These are phyloP conservation scores for Piper longum DNA, from an alignment of 164 flowering plant species.

Conservation along the genomic window DNA sequence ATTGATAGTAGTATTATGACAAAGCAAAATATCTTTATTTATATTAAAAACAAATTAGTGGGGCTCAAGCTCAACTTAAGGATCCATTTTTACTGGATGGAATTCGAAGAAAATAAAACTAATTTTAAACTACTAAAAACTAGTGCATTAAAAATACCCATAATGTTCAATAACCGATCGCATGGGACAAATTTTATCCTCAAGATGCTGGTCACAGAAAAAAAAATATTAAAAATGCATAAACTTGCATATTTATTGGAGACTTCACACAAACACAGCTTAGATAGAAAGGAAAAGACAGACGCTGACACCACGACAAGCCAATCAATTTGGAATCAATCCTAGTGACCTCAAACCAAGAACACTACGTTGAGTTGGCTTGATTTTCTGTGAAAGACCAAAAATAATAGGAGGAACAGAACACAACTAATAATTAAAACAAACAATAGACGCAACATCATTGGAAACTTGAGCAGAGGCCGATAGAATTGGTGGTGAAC, in stretches of 20 bases:
- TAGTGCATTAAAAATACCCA: no score
- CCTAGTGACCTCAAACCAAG: constrained; percentile 90
- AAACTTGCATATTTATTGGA: not conserved
- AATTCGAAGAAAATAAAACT: no score
- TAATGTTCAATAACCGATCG: no score
- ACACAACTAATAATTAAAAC: not conserved
- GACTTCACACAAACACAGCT: not conserved
- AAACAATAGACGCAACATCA: constrained; percentile 9
- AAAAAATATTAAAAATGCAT: not conserved
- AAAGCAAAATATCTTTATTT: no score
- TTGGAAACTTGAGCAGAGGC: constrained; percentile 65
- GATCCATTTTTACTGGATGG: no score
- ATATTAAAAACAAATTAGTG: no score
- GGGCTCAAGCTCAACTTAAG: no score
- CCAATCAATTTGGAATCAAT: constrained; percentile 84
- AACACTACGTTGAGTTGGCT: constrained; percentile 98
- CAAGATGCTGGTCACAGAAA: constrained; percentile 55
- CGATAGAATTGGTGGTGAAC: constrained; percentile 69
- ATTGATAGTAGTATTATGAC: no score
- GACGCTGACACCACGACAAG: constrained; percentile 92
- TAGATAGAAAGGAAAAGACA: not conserved
- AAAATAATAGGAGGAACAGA: constrained; percentile 3
- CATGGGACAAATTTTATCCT: constrained; percentile 15
- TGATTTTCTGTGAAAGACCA: constrained; percentile 56
- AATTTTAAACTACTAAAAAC: no score